Base-by-base conservation (phyloP, 306 rosid genomes). In the Luffa aegyptiaca region DNA sequence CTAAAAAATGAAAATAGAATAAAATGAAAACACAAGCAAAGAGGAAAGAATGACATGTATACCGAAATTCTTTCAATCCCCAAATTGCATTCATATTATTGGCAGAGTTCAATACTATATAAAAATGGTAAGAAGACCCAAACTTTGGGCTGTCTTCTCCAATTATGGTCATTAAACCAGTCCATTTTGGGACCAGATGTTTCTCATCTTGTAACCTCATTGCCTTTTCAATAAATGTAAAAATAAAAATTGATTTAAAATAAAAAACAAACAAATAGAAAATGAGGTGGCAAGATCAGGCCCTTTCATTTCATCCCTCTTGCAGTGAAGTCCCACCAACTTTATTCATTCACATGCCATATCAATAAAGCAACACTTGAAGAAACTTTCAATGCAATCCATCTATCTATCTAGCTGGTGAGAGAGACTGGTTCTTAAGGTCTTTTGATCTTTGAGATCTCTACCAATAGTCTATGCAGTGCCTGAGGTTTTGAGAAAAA, bases 401-500 rank as follows among this genome's bases (percentile, higher is more conserved):
- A 39, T 62, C 44, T 5, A 62, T 62, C 69, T 33, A n/a, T 69
- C 52, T 39, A 69, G 75, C 75, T 42, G 75, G 75, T 69, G 75
- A 69, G 75, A 69, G 26, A 64, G 71, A 64, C 75, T 70, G 76
- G 36, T 21, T 66, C 4, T 37, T 42, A 70, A 44, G 56, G 8
- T 75, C 86, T 42, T 70, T 70, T 21, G 56, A 21, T 45, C 37
- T 20, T 44, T 75, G 98, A 91, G 84, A 95, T 90, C 87, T 95
- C 97, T 72, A 90, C 87, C 83, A 95, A 78, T 49, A 95, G 81
- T 84, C 89, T 95, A 89, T 95, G 97, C 61, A 95, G 83, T 44
- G 97, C 97, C 85, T 95, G 98, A 80, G 97, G 97, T 85, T 88
- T 95, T 42, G 98, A 95, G 90, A 95, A 95, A 72, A 95, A 92